Evolutionary conservation across 2,329 filamentous ascomycete genomes (phyloP).

Genomic region (Didymellaceae sp.): DNA sequence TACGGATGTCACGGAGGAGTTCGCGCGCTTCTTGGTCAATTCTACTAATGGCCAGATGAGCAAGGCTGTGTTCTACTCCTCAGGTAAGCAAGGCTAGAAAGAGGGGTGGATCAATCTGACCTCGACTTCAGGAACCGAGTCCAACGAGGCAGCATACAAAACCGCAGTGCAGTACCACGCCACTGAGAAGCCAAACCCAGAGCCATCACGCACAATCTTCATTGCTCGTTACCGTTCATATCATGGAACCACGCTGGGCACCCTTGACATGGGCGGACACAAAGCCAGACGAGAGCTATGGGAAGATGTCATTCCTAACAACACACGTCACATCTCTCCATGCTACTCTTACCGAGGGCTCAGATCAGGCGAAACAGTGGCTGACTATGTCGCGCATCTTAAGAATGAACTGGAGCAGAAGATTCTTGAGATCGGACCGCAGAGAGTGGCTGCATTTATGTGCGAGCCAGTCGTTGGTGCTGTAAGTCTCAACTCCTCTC

Average conservation of each 20-base stretch:
- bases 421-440: constrained; percentile 67
- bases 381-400: constrained; percentile 66
- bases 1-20: constrained; percentile 60
- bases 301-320: constrained; percentile 63
- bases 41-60: constrained; percentile 61
- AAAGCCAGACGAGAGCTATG: constrained; percentile 66
- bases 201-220: constrained; percentile 64
- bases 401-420: constrained; percentile 70
- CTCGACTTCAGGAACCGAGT: constrained; percentile 60
- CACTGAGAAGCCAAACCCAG: constrained; percentile 57
- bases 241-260: constrained; percentile 73
- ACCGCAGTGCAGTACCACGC: constrained; percentile 69
- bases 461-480: constrained; percentile 76
- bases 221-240: constrained; percentile 71
- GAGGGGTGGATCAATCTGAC: neutral
- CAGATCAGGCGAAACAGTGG: constrained; percentile 59
- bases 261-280: constrained; percentile 70
- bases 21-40: constrained; percentile 58
- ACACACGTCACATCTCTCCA: constrained; percentile 67
- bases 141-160: constrained; percentile 72
- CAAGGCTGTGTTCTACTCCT: constrained; percentile 63
- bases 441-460: constrained; percentile 73
- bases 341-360: constrained; percentile 71
- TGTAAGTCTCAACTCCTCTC: constrained; percentile 51
- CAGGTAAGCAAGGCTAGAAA: constrained; percentile 52